Percentiles rank a stretch among this genome's conserved stretches.
phyloP scores from a whole-genome alignment of 345 rosid species.

The Geranium brycei region DNA sequence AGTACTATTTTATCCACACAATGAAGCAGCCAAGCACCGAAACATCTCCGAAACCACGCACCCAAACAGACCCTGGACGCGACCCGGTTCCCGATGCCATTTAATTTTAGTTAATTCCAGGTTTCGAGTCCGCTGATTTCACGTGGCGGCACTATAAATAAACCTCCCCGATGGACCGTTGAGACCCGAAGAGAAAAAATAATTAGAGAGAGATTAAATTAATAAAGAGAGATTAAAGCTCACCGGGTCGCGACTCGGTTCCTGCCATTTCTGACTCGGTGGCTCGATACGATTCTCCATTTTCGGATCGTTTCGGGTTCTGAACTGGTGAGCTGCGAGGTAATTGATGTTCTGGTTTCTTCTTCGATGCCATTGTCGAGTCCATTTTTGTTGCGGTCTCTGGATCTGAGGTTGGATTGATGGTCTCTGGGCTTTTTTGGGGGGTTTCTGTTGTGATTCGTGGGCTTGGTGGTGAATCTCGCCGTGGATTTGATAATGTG shows the following conservation, averaged over 20 bases:
- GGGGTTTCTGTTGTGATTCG: neutral
- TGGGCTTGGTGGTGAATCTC: neutral
- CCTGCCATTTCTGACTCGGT: constrained; percentile 9
- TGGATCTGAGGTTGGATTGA: constrained; percentile 2
- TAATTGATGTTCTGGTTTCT: neutral
- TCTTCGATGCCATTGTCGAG: neutral
- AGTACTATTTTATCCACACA: constrained; percentile 13
- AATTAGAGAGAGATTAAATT: neutral
- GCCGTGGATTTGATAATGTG: neutral
- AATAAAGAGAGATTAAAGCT: neutral
- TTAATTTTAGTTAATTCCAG: neutral
- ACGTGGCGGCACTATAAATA: constrained; percentile 1
- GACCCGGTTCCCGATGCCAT: neutral
- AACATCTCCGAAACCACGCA: constrained; percentile 16
- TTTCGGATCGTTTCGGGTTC: neutral
- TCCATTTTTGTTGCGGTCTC: neutral
- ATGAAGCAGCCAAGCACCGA: constrained; percentile 13
- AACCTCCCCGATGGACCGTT: neutral
- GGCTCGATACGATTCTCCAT: constrained; percentile 3
- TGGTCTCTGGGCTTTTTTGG: neutral
- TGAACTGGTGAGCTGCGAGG: constrained; percentile 13
- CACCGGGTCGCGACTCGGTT: constrained; percentile 14
- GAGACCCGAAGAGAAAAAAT: neutral
- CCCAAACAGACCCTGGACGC: constrained; percentile 6
- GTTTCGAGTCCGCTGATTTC: neutral